Evolutionary conservation across 2,329 filamentous ascomycete species (phyloP), one percentile per base, ranked within the genome.

Genomic region (Botrytis fabae): DNA sequence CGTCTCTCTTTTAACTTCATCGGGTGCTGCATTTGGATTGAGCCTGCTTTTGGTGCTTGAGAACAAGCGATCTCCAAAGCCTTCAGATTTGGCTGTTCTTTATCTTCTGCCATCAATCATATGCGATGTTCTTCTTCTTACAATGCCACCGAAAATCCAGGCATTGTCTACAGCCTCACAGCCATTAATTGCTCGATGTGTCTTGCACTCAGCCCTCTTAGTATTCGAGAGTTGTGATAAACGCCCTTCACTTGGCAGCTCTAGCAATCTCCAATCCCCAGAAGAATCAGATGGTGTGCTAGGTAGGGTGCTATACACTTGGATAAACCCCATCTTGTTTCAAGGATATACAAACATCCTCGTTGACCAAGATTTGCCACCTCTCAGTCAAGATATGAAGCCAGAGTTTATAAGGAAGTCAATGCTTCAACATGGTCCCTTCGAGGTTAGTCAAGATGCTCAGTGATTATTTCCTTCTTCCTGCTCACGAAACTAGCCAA

Each of bases 301-400:
- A 6, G 68, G 62, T 18, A 73, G 73, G 25, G 61, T 73, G 1
- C 76, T 79, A 4, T 77, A 77, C n/a, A 70, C 40, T 12, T 79
- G 77, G 78, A 75, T 79, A 44, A 79, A 78, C 65, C 70, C 73
- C 10, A 69, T 79, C 60, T 62, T 79, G 4, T 4, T 74, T 22
- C 51, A 64, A 59, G 78, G 78, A 7, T 75, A 75, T 57, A 72
- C 46, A 20, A 75, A 74, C 48, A 60, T 78, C 2, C 75, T 79
- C 44, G 46, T 73, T 28, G 44, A 74, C 38, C 22, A 70, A 64
- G 76, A 78, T 71, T 60, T 77, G 32, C 78, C 77, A n/a, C 59
- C 66, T 20, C 69, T 77, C 28, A 71, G 70, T 66, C 22, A 66
- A 66, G 60, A 77, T 10, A 61, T 79, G 16, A 65, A 54, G 35